phyloP scores from a whole-genome alignment of 2,329 filamentous ascomycete genomes.

The Colletotrichum sp. region DNA sequence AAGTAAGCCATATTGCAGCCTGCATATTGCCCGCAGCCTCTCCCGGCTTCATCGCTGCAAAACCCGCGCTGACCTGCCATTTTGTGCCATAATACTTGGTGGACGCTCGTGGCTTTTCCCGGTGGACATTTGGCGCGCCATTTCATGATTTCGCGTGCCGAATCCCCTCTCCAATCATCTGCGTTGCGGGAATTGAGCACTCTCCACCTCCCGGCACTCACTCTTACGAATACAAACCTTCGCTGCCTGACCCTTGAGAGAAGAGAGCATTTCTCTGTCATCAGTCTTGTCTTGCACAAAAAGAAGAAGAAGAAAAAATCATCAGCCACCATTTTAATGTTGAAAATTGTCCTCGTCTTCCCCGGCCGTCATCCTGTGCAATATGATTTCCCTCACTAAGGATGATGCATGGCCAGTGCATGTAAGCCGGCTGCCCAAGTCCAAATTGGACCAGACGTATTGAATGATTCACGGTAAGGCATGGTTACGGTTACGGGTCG shows the following conservation, averaged over 20 bases:
- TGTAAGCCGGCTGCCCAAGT: background rate
- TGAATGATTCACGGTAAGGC: background rate
- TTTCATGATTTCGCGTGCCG: background rate
- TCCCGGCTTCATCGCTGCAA: background rate
- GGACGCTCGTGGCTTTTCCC: background rate
- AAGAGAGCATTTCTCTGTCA: background rate
- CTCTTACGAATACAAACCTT: background rate
- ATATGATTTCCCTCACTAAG: background rate
- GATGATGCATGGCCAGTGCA: background rate
- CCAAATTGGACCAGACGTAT: background rate
- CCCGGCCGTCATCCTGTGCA: background rate
- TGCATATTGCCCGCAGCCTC: background rate
- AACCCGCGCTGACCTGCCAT: background rate
- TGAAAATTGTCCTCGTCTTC: background rate
- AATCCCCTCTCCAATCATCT: background rate
- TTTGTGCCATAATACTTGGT: background rate
- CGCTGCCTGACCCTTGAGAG: background rate
- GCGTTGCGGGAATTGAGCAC: background rate
- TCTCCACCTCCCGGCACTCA: background rate
- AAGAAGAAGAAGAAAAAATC: background rate
- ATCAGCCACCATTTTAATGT: background rate
- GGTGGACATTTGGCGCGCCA: slow-evolving; percentile 1
- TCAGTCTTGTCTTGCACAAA: background rate
- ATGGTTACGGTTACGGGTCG: background rate
- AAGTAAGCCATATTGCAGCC: background rate